A percentile compares a stretch with the other conserved stretches of the same genome.
Conservation (phyloP, 106 monocot genomes). For the Acorus gramineus region DNA sequence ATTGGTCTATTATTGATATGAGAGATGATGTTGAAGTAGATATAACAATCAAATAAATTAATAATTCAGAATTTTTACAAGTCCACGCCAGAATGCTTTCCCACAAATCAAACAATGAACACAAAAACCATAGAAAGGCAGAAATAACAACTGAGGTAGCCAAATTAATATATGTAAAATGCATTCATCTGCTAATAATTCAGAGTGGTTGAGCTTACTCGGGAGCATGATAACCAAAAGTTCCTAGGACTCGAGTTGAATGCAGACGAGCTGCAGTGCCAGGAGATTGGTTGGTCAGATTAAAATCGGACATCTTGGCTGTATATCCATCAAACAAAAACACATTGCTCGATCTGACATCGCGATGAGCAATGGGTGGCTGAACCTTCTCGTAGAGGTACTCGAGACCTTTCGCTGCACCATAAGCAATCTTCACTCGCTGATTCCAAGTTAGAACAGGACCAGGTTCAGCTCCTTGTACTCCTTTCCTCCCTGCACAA, state of each 20-base stretch:
- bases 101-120: not conserved
- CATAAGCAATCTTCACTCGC: slow-evolving; percentile 55
- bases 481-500: slow-evolving; percentile 47
- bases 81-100: no score
- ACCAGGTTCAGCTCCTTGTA: slow-evolving; percentile 38
- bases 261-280: slow-evolving; percentile 10
- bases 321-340: slow-evolving; percentile 42
- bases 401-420: slow-evolving; percentile 64
- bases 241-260: slow-evolving; percentile 15
- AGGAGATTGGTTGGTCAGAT: slow-evolving; percentile 14
- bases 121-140: not conserved
- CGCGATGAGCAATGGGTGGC: slow-evolving; percentile 47
- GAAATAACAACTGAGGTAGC: no score
- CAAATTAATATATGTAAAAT: no score
- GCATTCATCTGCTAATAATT: no score
- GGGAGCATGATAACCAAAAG: slow-evolving; percentile 26
- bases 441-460: slow-evolving; percentile 44
- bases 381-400: slow-evolving; percentile 60
- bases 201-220: slow-evolving; percentile 25
- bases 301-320: slow-evolving; percentile 20
- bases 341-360: slow-evolving; percentile 60
- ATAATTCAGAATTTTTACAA: no score
- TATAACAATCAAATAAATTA: no score
- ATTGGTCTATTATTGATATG: no score
- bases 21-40: no score